A percentile compares a stretch with the other conserved stretches of the same genome.
These are phyloP conservation scores for Backusella parvicylindrica DNA, from an alignment of 192 early-diverging fungal species.

Conservation along the genomic window DNA sequence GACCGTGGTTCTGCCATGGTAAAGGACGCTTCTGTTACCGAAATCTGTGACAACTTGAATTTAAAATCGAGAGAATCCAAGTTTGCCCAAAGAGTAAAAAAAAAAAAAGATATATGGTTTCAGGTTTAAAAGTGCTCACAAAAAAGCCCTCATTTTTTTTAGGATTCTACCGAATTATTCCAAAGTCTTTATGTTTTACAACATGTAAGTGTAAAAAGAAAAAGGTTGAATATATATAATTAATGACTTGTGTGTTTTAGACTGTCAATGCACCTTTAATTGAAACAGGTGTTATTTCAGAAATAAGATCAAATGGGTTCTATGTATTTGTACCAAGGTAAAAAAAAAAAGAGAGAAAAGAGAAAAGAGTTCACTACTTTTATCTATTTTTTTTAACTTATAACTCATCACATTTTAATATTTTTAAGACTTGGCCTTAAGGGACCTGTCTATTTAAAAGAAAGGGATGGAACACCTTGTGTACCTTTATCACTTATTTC, in stretches of 20 bases:
- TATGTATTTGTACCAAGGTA: constrained; percentile 53
- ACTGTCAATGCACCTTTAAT: constrained; percentile 38
- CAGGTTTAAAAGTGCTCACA: background rate
- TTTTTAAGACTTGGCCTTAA: constrained; percentile 57
- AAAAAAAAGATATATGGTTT: background rate
- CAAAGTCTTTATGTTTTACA: constrained; percentile 67
- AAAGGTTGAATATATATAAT: background rate
- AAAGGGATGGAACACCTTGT: constrained; percentile 48
- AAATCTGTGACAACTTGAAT: constrained; percentile 58
- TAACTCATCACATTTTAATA: background rate
- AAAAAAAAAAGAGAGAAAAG: background rate
- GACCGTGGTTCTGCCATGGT: constrained; percentile 23
- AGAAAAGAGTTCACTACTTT: background rate
- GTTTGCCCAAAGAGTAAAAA: constrained; percentile 59
- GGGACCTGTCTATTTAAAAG: constrained; percentile 66
- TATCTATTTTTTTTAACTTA: constrained; percentile 12
- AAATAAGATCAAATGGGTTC: constrained; percentile 68
- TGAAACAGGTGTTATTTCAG: constrained; percentile 64
- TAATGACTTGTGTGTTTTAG: background rate
- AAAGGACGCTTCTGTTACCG: constrained; percentile 36
- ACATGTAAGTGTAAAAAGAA: constrained; percentile 29
- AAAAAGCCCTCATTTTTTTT: too few species aligned
- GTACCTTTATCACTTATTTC: constrained; percentile 61
- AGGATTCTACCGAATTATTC: constrained; percentile 78
- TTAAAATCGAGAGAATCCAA: constrained; percentile 68